phyloP scores from a whole-genome alignment of 768 basidiomycete genomes.

The Stropharia rugosoannulata region DNA sequence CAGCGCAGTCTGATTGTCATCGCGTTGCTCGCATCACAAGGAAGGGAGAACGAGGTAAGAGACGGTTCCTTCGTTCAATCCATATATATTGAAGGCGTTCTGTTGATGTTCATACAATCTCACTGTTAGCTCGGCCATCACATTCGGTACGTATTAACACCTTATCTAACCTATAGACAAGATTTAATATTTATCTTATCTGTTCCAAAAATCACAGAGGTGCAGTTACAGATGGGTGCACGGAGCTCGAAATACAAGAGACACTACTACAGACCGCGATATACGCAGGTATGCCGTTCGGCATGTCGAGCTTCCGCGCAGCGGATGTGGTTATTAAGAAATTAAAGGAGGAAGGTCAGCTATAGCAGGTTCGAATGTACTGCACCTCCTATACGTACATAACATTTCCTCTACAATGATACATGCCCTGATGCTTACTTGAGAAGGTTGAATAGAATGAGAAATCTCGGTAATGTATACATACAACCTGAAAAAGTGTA shows the following conservation, averaged over 20 bases:
- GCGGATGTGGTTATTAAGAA: conserved; percentile 37
- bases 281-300: conserved; percentile 41
- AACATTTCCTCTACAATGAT: no score
- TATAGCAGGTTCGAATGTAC: neutral
- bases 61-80: no score
- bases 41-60: conserved; percentile 41
- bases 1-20: conserved; percentile 45
- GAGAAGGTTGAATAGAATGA: no score
- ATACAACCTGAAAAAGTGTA: no score
- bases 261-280: conserved; percentile 39
- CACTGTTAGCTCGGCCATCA: neutral
- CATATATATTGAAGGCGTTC: no score
- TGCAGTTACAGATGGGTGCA: conserved; percentile 40
- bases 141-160: neutral
- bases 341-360: conserved; percentile 33
- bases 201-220: conserved; percentile 25
- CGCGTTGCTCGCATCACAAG: conserved; percentile 40
- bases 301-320: conserved; percentile 39
- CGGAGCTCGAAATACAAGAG: conserved; percentile 41
- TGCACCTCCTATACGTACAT: no score
- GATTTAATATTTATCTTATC: no score
- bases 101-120: neutral
- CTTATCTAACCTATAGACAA: neutral
- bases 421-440: no score
- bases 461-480: no score